These are phyloP conservation scores for Suhomyces xylopsoci DNA, from an alignment of 805 yeast species.

Conservation along the genomic window DNA sequence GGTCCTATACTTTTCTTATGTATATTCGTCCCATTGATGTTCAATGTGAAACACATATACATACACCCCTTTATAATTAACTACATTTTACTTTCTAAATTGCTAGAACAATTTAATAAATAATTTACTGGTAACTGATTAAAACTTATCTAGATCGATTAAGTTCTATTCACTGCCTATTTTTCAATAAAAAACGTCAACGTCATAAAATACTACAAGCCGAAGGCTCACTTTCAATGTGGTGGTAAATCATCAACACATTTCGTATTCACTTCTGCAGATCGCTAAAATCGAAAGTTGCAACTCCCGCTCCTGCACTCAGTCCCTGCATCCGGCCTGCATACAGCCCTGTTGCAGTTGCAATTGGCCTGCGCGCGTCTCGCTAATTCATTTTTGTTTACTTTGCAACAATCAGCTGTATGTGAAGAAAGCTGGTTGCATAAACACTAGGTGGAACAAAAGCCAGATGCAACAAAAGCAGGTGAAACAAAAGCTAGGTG, in stretches of 20 bases:
- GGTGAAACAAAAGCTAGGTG: too few species aligned
- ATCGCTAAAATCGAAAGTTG: not conserved
- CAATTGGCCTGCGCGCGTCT: not conserved
- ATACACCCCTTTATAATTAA: not conserved
- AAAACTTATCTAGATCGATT: not conserved
- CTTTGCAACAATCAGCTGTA: not conserved
- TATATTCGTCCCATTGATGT: not conserved
- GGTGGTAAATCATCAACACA: too few species aligned
- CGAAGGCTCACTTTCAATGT: not conserved
- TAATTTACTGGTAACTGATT: not conserved
- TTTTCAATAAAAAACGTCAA: not conserved
- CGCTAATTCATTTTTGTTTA: not conserved
- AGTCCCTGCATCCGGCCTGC: not conserved
- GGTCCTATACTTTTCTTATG: constrained; percentile 1
- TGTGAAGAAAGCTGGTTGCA: too few species aligned
- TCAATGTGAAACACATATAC: not conserved
- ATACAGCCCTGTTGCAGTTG: not conserved
- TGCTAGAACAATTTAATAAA: not conserved
- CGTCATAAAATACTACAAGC: too few species aligned
- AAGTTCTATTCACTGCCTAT: not conserved
- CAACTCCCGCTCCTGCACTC: not conserved
- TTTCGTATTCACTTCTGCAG: not conserved
- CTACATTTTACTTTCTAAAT: not conserved
- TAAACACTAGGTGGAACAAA: too few species aligned
- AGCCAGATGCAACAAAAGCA: too few species aligned